Evolutionary conservation across 805 yeast genomes (phyloP), one percentile per base, ranked within the genome.

Genomic region (Phaffomyces thermotolerans): DNA sequence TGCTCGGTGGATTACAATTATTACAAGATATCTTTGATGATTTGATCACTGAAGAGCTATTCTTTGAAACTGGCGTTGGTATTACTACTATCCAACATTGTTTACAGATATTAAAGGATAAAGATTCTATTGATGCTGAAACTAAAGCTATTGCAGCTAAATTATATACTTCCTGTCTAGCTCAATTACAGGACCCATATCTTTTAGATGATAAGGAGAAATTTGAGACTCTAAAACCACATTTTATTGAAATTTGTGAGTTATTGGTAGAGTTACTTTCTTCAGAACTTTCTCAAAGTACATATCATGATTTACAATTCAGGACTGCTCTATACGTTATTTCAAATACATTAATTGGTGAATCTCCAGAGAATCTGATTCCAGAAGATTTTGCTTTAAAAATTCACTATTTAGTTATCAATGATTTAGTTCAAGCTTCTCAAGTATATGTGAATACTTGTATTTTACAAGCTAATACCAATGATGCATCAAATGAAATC

Each of bases 21-120:
- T 65, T 87, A 37, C 78, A 74, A 52, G 97, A 91, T 48, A 69
- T 93, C 22, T 81, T 89, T 49, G 93, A 85, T 55, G 97, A 93
- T 56, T 71, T 89, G 40, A 78, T 93, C 27, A 75, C 91, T 2
- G 96, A 88, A 45, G 88, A 81, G 31, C 91, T 86, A 61, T 91
- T 90, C 58, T 85, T 89, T 69, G 82, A 78, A 42, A 82, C 78
- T 10, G 85, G 84, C 2, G 71, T 82, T 35, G 91, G 90, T 3
- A 49, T 59, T 17, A 69, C 69, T 35, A 70, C 85, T 0, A 66
- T 80, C 34, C 61, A 68, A 29, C 75, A 78, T 33, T 71, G 84
- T 42, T 62, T 71, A 34, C 57, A 58, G 36, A 54, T 79, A 25
- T 56, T 79, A 27, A 41, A 54, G 22, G 58, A 58, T 22, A 45